A percentile compares a stretch with the other conserved stretches of the same genome.
Conservation (phyloP, 306 rosid species). For the Prosopis cineraria region DNA sequence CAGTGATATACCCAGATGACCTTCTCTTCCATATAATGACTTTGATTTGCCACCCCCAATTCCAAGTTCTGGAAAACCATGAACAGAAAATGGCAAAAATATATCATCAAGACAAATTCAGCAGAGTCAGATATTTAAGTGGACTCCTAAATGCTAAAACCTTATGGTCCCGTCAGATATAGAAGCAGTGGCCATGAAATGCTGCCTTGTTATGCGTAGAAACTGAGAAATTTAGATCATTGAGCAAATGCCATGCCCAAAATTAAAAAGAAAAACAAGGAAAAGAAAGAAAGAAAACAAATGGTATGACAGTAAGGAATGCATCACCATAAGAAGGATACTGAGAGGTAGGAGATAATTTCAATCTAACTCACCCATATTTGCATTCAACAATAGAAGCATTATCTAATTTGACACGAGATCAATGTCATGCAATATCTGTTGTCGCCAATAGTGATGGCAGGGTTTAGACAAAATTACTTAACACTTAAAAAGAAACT, state of each 20-base stretch:
- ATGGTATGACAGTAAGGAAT: constrained; percentile 18
- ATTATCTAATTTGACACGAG: constrained; percentile 8
- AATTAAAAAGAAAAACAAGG: constrained; percentile 23
- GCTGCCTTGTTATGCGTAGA: constrained; percentile 16
- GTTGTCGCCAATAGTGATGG: constrained; percentile 1
- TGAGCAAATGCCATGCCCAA: constrained; percentile 20
- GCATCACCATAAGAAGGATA: neutral
- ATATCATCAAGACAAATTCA: constrained; percentile 34
- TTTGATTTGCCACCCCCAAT: constrained; percentile 88
- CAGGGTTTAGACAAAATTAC: constrained; percentile 11
- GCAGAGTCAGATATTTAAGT: constrained; percentile 25
- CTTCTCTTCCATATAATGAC: constrained; percentile 93
- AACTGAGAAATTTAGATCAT: constrained; percentile 24
- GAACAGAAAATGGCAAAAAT: constrained; percentile 40
- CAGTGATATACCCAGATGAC: constrained; percentile 87
- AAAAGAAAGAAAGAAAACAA: neutral
- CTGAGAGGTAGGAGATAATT: neutral
- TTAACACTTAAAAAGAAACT: neutral
- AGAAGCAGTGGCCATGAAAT: constrained; percentile 17
- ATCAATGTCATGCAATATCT: neutral
- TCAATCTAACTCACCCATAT: constrained; percentile 11
- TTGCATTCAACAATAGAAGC: constrained; percentile 19
- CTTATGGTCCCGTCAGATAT: neutral
- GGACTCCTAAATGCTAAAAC: constrained; percentile 20
- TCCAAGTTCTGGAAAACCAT: constrained; percentile 84